These are phyloP conservation scores for Russula abietina DNA, from an alignment of 768 basidiomycete genomes.

Conservation along the genomic window DNA sequence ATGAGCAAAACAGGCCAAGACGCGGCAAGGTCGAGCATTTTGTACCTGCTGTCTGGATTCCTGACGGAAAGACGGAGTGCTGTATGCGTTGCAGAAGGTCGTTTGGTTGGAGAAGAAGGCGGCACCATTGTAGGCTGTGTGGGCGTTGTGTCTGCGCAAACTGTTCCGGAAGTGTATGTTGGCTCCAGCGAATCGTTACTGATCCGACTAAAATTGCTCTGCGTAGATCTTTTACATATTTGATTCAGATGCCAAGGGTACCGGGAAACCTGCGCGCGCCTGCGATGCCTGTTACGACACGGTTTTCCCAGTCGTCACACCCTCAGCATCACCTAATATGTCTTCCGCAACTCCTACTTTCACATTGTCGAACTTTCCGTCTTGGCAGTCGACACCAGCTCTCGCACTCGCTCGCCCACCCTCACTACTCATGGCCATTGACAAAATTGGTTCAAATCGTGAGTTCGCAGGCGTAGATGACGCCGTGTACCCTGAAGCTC, in stretches of 20 bases:
- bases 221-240: slow-evolving; percentile 77
- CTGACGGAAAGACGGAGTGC: slow-evolving; percentile 71
- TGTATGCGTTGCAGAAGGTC: slow-evolving; percentile 80
- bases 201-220: slow-evolving; percentile 7
- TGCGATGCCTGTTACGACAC: slow-evolving; percentile 84
- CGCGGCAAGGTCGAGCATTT: slow-evolving; percentile 68
- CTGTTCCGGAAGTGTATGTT: slow-evolving; percentile 70
- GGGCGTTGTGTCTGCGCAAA: slow-evolving; percentile 79
- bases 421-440: slow-evolving; percentile 40
- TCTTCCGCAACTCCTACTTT: slow-evolving; percentile 37
- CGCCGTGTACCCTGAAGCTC: slow-evolving; percentile 8
- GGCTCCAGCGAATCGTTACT: not conserved
- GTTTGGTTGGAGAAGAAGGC: slow-evolving; percentile 72
- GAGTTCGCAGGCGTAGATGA: slow-evolving; percentile 26
- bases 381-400: slow-evolving; percentile 48
- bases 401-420: slow-evolving; percentile 25
- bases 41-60: slow-evolving; percentile 89
- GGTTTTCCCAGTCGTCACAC: slow-evolving; percentile 62
- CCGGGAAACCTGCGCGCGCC: slow-evolving; percentile 62
- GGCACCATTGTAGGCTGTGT: slow-evolving; percentile 85
- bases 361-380: slow-evolving; percentile 49
- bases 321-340: slow-evolving; percentile 22
- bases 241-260: slow-evolving; percentile 42
- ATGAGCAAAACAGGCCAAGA: slow-evolving; percentile 35
- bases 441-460: slow-evolving; percentile 29